Evolutionary conservation across 345 rosid genomes (phyloP).

Genomic region (Pseudoturritis turrita): DNA sequence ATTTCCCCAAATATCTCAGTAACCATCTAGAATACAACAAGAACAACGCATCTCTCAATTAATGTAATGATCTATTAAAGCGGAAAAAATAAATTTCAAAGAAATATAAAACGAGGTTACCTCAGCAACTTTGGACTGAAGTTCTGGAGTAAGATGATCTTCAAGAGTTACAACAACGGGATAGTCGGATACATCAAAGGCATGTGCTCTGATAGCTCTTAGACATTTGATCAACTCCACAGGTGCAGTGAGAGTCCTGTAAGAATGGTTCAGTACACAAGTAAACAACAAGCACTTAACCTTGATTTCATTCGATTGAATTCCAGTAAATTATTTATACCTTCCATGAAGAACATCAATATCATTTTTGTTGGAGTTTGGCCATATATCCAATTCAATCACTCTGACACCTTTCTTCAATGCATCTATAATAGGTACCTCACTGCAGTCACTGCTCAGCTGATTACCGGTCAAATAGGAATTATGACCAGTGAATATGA

Average conservation of each 20-base stretch:
- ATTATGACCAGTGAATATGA: conserved; percentile 78
- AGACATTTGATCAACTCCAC: conserved; percentile 70
- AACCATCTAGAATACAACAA: conserved; percentile 55
- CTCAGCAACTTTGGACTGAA: conserved; percentile 79
- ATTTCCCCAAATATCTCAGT: conserved; percentile 68
- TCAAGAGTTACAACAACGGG: conserved; percentile 84
- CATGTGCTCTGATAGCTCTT: conserved; percentile 64
- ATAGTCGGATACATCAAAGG: conserved; percentile 66
- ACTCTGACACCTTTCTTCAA: conserved; percentile 79
- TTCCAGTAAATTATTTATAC: conserved; percentile 33
- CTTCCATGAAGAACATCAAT: conserved; percentile 83
- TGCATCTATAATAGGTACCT: conserved; percentile 65
- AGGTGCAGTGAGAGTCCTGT: conserved; percentile 76
- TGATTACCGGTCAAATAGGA: conserved; percentile 88
- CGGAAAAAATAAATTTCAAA: not conserved
- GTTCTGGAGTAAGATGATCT: conserved; percentile 79
- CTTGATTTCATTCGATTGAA: not conserved
- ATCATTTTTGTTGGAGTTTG: conserved; percentile 57
- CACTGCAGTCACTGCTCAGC: conserved; percentile 87
- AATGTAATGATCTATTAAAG: not conserved
- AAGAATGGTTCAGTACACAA: conserved; percentile 3
- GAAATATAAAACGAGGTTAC: conserved; percentile 30
- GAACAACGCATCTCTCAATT: not conserved
- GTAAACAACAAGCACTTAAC: not conserved
- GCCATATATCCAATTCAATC: conserved; percentile 89